Conservation (phyloP, 2,329 filamentous ascomycete species). For the Diplocarpon mali region DNA sequence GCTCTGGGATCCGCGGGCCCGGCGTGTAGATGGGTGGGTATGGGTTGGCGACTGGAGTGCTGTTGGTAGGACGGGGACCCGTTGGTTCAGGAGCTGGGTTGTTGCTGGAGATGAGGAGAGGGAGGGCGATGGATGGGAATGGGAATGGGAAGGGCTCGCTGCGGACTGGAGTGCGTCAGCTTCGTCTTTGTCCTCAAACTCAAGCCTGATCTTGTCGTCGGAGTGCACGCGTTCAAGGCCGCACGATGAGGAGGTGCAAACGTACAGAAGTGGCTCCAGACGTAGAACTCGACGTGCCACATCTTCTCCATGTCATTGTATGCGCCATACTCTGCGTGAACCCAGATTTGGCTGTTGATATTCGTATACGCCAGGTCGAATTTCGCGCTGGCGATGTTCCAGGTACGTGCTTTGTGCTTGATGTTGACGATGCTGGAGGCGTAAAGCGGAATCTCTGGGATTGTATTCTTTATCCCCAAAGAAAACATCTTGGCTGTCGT, state of each 20-base stretch:
- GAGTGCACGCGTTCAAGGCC: neutral
- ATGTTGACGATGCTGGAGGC: slow-evolving; percentile 1
- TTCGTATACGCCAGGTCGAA: neutral
- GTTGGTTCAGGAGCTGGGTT: slow-evolving; percentile 1
- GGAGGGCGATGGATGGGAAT: neutral
- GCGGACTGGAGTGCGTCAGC: neutral
- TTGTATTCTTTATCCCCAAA: neutral
- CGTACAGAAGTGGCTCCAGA: neutral
- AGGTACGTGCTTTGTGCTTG: slow-evolving; percentile 1
- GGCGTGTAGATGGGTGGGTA: neutral
- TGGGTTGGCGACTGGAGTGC: slow-evolving; percentile 1
- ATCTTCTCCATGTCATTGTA: slow-evolving; percentile 1
- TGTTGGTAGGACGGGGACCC: neutral
- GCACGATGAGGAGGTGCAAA: neutral
- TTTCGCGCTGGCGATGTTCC: neutral
- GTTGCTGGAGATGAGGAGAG: neutral
- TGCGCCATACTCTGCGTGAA: neutral
- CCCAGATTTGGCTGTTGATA: neutral
- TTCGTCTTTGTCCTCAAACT: too few relatives aligned
- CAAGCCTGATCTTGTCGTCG: neutral
- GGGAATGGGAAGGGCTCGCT: slow-evolving; percentile 1
- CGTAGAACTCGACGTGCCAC: slow-evolving; percentile 4
- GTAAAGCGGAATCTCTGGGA: neutral
- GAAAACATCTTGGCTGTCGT: neutral
- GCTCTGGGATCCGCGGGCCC: neutral